These are phyloP conservation scores for Nitzschia inconspicua DNA, from an alignment of 108 stramenopile genomes.

Conservation along the genomic window DNA sequence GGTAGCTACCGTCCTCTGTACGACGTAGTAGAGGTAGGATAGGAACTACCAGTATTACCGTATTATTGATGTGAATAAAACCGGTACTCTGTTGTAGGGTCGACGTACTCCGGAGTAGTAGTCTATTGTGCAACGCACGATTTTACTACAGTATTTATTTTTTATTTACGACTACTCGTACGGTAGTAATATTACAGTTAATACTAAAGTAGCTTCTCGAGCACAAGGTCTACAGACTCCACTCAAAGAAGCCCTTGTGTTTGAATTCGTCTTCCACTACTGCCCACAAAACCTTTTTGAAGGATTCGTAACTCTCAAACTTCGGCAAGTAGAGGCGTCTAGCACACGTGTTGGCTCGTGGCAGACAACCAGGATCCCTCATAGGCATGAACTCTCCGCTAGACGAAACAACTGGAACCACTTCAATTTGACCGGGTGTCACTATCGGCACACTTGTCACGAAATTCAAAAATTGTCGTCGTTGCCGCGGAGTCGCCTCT, in stretches of 20 bases:
- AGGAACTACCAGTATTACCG: no score
- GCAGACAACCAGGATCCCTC: constrained; percentile 36
- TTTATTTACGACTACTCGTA: no score
- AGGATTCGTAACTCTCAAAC: constrained; percentile 44
- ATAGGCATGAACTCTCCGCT: constrained; percentile 47
- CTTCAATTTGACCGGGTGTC: constrained; percentile 51
- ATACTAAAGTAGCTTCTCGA: not conserved
- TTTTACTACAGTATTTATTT: no score
- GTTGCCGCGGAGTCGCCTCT: constrained; percentile 34
- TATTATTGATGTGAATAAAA: no score
- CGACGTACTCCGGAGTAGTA: no score
- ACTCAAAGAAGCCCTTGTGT: constrained; percentile 54
- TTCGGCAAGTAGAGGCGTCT: constrained; percentile 44
- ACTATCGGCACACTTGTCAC: constrained; percentile 52
- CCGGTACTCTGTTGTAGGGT: no score
- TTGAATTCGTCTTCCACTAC: constrained; percentile 37
- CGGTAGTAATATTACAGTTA: no score
- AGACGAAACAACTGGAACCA: constrained; percentile 40
- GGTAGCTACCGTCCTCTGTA: no score
- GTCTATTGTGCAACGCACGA: no score
- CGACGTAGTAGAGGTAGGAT: no score
- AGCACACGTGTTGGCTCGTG: constrained; percentile 53
- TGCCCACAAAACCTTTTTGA: constrained; percentile 35
- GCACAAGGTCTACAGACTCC: constrained; percentile 18
- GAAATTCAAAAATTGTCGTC: constrained; percentile 48